A percentile compares a stretch with the other conserved stretches of the same genome.
phyloP scores from a whole-genome alignment of 1,284 basidiomycete species.

The Athelia sp. region DNA sequence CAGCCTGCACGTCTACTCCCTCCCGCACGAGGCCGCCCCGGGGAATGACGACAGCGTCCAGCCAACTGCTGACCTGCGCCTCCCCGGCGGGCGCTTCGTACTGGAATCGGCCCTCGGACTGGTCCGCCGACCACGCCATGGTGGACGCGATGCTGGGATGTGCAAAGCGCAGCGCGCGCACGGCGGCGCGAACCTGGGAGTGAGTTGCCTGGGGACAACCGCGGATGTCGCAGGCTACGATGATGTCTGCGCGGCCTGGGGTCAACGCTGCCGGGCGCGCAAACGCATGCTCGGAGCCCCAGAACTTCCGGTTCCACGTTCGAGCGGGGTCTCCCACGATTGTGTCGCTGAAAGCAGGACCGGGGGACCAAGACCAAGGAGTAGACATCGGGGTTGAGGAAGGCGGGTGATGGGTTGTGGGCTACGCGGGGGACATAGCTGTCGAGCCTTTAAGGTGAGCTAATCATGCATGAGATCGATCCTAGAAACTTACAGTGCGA shows the following conservation, averaged over 20 bases:
- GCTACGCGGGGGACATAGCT: too few species aligned
- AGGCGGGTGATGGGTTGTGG: too few species aligned
- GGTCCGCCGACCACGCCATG: neutral
- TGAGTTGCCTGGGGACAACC: neutral
- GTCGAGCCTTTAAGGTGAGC: too few species aligned
- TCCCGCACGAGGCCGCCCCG: neutral
- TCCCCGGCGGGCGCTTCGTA: neutral
- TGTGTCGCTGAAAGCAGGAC: neutral
- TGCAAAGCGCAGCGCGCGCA: neutral
- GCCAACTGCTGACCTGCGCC: neutral
- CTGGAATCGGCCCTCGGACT: neutral
- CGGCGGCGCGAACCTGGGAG: neutral
- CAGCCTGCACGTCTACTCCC: neutral
- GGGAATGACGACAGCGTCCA: neutral
- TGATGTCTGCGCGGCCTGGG: neutral
- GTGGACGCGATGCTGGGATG: neutral
- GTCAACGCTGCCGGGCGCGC: neutral
- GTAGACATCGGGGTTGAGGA: too few species aligned
- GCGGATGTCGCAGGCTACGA: neutral
- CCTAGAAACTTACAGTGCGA: too few species aligned
- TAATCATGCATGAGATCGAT: too few species aligned
- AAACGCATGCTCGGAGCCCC: neutral
- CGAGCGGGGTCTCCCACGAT: neutral
- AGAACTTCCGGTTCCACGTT: neutral
- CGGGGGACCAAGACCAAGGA: neutral